Conservation (phyloP, 495 filamentous ascomycete species). For the Elaphomyces granulatus region DNA sequence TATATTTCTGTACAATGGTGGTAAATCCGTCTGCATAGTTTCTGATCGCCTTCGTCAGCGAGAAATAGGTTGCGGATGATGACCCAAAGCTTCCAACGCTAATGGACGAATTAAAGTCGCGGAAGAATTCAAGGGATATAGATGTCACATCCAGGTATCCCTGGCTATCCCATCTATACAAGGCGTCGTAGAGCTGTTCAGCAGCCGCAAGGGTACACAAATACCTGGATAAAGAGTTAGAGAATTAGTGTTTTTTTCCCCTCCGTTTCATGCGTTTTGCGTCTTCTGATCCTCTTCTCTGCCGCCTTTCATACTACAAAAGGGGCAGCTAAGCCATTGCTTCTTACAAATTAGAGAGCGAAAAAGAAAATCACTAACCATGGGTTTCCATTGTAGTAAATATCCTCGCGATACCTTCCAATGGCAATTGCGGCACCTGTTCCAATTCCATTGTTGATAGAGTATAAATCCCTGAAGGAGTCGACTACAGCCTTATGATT, state of each 20-base stretch:
- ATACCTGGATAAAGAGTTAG: conserved; percentile 42
- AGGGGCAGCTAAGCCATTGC: too few relatives aligned
- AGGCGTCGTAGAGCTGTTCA: conserved; percentile 49
- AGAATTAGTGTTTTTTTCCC: too few relatives aligned
- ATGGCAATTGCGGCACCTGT: conserved; percentile 40
- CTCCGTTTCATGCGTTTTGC: too few relatives aligned
- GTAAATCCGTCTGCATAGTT: conserved; percentile 54
- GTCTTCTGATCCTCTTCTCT: too few relatives aligned
- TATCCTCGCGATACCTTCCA: conserved; percentile 58
- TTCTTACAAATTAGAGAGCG: too few relatives aligned
- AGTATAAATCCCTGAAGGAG: conserved; percentile 44
- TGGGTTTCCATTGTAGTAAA: conserved; percentile 53
- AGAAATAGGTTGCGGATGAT: conserved; percentile 30
- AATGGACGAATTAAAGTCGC: conserved; percentile 33
- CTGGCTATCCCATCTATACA: conserved; percentile 41
- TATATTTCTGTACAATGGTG: conserved; percentile 37
- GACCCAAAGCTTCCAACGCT: conserved; percentile 37
- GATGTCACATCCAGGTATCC: conserved; percentile 38
- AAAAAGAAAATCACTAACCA: conserved; percentile 27
- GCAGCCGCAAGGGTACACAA: conserved; percentile 49
- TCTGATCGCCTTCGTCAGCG: conserved; percentile 38
- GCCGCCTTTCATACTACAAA: too few relatives aligned
- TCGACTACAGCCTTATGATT: conserved; percentile 52
- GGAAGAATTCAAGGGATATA: conserved; percentile 42
- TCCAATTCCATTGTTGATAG: conserved; percentile 38